Conservation (phyloP, 371 early-diverging fungal species). For the Funneliformis caledonium region DNA sequence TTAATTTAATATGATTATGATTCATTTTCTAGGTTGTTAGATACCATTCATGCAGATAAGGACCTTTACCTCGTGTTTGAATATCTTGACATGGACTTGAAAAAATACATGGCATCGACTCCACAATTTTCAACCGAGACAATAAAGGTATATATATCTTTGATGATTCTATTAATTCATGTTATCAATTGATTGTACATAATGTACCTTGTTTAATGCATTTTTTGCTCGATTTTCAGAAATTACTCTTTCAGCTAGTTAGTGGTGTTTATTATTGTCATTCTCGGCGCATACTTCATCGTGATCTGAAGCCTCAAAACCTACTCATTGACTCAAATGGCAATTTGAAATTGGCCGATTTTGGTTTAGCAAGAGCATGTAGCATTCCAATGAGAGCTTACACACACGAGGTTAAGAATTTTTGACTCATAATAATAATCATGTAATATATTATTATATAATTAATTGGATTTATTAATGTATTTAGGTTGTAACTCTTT, state of each 20-base stretch:
- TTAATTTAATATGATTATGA: background rate
- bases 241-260: constrained; percentile 88
- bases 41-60: constrained; percentile 88
- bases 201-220: constrained; percentile 3
- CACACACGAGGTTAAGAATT: constrained; percentile 82
- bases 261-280: constrained; percentile 88
- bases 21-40: constrained; percentile 69
- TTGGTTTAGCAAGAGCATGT: constrained; percentile 92
- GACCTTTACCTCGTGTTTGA: constrained; percentile 98
- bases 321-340: constrained; percentile 90
- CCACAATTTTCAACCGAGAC: constrained; percentile 12
- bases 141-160: constrained; percentile 24
- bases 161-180: background rate
- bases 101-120: constrained; percentile 86
- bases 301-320: constrained; percentile 94
- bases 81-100: constrained; percentile 95
- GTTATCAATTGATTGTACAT: background rate
- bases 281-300: constrained; percentile 85
- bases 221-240: constrained; percentile 57
- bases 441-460: background rate
- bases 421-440: background rate
- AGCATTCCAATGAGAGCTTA: constrained; percentile 89
- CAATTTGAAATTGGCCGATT: constrained; percentile 92
- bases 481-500: constrained; percentile 90
- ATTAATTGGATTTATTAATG: background rate